These are phyloP conservation scores for Neoarthrinium moseri DNA, from an alignment of 2,329 filamentous ascomycete species.

Conservation along the genomic window DNA sequence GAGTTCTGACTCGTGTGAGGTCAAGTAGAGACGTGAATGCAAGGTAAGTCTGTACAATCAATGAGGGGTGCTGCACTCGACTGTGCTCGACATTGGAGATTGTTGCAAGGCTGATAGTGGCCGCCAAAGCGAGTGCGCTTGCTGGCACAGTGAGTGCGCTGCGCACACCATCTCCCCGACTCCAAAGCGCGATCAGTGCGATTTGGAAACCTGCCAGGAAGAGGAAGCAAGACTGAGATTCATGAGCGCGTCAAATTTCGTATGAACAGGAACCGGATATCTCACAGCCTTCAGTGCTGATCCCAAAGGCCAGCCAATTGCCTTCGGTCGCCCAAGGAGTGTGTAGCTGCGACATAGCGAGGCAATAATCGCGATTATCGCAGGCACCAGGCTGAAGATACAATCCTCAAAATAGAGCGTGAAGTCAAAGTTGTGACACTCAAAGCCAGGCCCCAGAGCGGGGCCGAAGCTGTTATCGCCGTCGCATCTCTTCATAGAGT, in stretches of 20 bases:
- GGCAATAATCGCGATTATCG: neutral
- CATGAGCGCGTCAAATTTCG: neutral
- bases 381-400: constrained; percentile 2
- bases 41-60: neutral
- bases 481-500: constrained; percentile 7
- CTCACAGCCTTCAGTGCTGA: constrained; percentile 3
- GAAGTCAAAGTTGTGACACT: constrained; percentile 8
- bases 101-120: neutral
- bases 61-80: neutral
- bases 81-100: constrained; percentile 2
- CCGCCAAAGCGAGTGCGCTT: neutral
- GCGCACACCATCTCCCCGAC: neutral
- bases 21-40: constrained; percentile 3
- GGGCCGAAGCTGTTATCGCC: constrained; percentile 5
- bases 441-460: constrained; percentile 1
- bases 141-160: constrained; percentile 1
- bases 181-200: neutral
- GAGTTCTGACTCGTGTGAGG: neutral
- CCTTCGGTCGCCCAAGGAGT: neutral
- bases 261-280: neutral
- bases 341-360: neutral
- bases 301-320: constrained; percentile 1
- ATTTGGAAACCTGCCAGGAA: neutral
- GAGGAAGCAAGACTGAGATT: neutral
- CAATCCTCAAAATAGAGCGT: constrained; percentile 6